Percentiles rank a stretch among this genome's conserved stretches.
Conservation (phyloP, 73 alveolate genomes). For the Paraurostyla sp. region DNA sequence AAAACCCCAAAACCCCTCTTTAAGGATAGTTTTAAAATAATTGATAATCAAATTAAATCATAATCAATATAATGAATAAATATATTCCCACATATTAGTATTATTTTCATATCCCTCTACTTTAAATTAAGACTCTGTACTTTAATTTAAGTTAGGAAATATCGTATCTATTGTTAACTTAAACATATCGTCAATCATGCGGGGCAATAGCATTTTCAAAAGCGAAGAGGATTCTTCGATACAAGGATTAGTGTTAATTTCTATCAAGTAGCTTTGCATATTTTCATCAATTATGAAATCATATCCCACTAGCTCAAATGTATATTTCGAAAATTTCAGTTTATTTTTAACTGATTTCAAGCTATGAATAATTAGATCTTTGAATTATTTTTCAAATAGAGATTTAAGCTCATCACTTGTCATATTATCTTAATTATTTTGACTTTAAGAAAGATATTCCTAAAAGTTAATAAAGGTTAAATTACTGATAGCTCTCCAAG, state of each 20-base stretch:
- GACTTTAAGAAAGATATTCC: conserved; percentile 43
- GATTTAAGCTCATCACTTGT: neutral
- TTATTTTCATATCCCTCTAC: neutral
- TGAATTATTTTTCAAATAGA: neutral
- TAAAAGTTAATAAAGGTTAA: conserved; percentile 64
- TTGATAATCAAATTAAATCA: neutral
- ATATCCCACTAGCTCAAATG: conserved; percentile 63
- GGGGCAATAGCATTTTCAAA: conserved; percentile 46
- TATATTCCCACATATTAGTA: conserved; percentile 52
- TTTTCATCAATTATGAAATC: conserved; percentile 62
- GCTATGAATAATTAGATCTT: neutral
- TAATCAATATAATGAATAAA: neutral
- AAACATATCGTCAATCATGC: conserved; percentile 79
- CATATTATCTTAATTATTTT: neutral
- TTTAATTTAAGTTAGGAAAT: conserved; percentile 64
- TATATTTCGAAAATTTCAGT: conserved; percentile 45
- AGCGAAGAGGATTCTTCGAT: conserved; percentile 59
- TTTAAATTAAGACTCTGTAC: neutral
- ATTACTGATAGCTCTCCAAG: neutral
- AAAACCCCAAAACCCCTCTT: no score
- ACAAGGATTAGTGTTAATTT: conserved; percentile 66
- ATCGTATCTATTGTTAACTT: conserved; percentile 73
- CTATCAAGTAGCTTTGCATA: conserved; percentile 46
- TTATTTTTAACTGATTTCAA: conserved; percentile 42
- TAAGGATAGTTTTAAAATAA: neutral